phyloP scores from a whole-genome alignment of 345 rosid species.

The Syzygium oleosum region DNA sequence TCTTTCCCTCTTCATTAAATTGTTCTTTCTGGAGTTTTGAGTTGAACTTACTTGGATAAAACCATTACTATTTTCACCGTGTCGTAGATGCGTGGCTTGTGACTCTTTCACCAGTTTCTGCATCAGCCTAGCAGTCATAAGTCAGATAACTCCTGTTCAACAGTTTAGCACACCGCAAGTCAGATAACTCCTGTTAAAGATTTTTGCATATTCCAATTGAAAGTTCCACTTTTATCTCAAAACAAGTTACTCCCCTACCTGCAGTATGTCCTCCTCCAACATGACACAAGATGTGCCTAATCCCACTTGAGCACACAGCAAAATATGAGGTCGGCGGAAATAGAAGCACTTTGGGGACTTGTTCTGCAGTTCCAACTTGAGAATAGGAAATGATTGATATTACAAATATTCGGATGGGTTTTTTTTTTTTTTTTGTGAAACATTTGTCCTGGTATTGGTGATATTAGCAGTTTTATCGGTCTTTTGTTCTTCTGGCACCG shows the following conservation, averaged over 20 bases:
- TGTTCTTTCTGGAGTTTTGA: not conserved
- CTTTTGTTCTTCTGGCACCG: not conserved
- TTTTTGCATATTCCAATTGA: not conserved
- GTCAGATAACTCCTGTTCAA: not conserved
- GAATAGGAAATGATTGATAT: not conserved
- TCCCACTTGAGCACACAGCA: not conserved
- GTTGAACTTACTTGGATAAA: not conserved
- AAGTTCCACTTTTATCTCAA: not conserved
- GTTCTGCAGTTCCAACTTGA: not conserved
- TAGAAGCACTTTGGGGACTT: not conserved
- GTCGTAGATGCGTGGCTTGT: not conserved
- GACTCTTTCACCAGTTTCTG: not conserved
- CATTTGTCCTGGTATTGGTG: not conserved
- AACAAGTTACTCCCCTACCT: not conserved
- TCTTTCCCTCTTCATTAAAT: not conserved
- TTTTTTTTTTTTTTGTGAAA: not conserved
- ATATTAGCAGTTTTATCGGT: not conserved
- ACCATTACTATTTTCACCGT: not conserved
- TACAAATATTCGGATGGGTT: not conserved
- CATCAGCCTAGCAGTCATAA: not conserved
- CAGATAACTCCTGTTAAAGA: not conserved
- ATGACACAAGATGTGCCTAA: not conserved
- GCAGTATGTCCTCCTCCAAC: not conserved
- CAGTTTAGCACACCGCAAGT: not conserved
- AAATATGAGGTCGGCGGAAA: not conserved